These are phyloP conservation scores for Vitis hybrid DNA, from an alignment of 177 flowering plant genomes.

Conservation along the genomic window DNA sequence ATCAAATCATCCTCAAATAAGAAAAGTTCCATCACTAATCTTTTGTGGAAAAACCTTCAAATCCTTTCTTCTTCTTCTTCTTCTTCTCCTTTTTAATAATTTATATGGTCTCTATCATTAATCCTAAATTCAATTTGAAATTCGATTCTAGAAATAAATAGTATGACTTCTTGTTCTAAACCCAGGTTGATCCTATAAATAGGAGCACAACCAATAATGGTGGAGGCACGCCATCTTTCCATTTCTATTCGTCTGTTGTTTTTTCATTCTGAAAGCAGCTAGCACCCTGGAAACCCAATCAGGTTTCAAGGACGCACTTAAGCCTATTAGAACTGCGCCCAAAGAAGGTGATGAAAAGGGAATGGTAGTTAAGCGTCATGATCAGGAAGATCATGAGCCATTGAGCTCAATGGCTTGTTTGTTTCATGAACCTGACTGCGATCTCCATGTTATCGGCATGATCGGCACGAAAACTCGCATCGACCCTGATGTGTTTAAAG, in stretches of 20 bases:
- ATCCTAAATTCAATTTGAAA: too few relatives aligned
- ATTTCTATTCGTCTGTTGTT: background rate
- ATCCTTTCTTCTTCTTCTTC: too few relatives aligned
- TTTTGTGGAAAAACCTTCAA: too few relatives aligned
- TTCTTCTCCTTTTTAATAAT: too few relatives aligned
- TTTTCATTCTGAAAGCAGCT: background rate
- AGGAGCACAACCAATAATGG: too few relatives aligned
- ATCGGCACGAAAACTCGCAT: constrained; percentile 12
- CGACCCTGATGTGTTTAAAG: constrained; percentile 10
- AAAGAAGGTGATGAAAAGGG: background rate
- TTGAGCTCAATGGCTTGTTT: constrained; percentile 19
- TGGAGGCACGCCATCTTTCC: too few relatives aligned
- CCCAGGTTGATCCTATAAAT: too few relatives aligned
- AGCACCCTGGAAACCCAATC: background rate
- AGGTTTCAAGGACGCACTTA: background rate
- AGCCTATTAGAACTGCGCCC: background rate
- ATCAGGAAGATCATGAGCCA: background rate
- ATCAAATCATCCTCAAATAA: too few relatives aligned
- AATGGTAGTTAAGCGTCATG: background rate
- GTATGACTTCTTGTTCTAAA: background rate
- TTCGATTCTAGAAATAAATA: too few relatives aligned
- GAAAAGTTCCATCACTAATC: too few relatives aligned
- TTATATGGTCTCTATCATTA: too few relatives aligned
- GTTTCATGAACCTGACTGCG: constrained; percentile 17
- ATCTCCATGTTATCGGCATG: constrained; percentile 13